Evolutionary conservation across 495 filamentous ascomycete species (phyloP), one percentile per base, ranked within the genome.

Genomic region (Xylaria nigripes): DNA sequence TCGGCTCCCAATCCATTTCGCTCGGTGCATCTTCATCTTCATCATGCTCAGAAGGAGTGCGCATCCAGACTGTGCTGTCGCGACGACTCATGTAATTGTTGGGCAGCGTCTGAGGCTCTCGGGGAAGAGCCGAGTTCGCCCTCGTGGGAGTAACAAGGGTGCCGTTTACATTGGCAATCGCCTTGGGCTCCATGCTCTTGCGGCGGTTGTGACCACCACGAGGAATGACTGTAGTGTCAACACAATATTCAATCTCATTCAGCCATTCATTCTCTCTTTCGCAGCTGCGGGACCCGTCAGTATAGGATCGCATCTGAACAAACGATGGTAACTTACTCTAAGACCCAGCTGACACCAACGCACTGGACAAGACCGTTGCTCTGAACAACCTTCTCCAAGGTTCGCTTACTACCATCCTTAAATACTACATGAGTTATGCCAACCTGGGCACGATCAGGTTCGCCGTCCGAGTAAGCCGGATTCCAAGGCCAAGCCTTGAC

Each of bases 401-500:
- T 96, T 30, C 86, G 80, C 50, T 88, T 82, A 8, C 85, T 85
- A 40, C 93, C 93, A 69, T 96, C 93, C 63, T 96, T 96, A 71
- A 87, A 98, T 1, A 98, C 83, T 1, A 98, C 87, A 61, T 98
- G 93, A 4, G 93, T 98, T 63, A 96, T 90, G 2, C 87, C 88
- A 29, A 94, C 74, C 65, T 84, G 88, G 22, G 70, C 61, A 6
- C 66, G 59, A 8, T 72, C 64, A 4, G 70, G 62, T 30, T 69
- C 65, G 16, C 54, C 57, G 24, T 66, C 64, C 6, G 63, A 50
- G 40, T 48, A 68, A 38, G 45, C 61, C 8, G 85, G 85, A 56
- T 89, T 93, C 89, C 89, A 95, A 12, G 77, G 77, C 93, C 93
- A 98, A 21, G 75, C 77, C 69, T 86, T 87, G 13, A 94, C 79